Conservation (phyloP, 116 monocot species). For the Dioscorea cayenensis region DNA sequence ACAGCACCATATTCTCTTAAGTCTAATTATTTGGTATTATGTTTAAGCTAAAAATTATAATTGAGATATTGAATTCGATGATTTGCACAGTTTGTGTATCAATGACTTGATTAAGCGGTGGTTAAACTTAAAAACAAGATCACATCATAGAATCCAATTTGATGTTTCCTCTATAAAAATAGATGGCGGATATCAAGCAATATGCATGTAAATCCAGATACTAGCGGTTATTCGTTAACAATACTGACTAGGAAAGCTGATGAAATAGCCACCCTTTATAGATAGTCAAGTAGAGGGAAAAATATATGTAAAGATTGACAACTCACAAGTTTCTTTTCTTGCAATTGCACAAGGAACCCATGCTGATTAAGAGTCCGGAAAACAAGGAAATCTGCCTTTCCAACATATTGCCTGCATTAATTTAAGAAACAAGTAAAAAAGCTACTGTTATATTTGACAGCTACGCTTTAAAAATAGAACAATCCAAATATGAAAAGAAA, state of each 20-base stretch:
- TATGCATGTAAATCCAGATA: neutral
- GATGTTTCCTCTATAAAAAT: too few species aligned
- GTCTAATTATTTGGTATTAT: too few species aligned
- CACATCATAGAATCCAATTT: too few species aligned
- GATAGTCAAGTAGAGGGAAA: neutral
- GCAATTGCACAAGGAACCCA: conserved; percentile 90
- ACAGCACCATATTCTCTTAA: too few species aligned
- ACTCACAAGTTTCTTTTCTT: conserved; percentile 98
- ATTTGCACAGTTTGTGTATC: too few species aligned
- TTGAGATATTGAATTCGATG: too few species aligned
- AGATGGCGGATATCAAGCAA: too few species aligned
- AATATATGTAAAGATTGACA: neutral
- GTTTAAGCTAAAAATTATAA: too few species aligned
- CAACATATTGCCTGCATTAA: conserved; percentile 71
- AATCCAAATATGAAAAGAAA: neutral
- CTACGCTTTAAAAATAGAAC: neutral
- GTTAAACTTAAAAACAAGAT: too few species aligned
- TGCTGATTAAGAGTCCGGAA: conserved; percentile 92
- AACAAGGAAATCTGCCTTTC: conserved; percentile 90
- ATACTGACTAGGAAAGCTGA: neutral
- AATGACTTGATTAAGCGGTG: too few species aligned
- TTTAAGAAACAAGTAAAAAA: neutral
- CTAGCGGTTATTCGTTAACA: neutral
- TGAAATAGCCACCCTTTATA: too few species aligned
- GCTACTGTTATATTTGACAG: neutral